phyloP scores from a whole-genome alignment of 139 green algal species.

The Chlamydomonas applanata region DNA sequence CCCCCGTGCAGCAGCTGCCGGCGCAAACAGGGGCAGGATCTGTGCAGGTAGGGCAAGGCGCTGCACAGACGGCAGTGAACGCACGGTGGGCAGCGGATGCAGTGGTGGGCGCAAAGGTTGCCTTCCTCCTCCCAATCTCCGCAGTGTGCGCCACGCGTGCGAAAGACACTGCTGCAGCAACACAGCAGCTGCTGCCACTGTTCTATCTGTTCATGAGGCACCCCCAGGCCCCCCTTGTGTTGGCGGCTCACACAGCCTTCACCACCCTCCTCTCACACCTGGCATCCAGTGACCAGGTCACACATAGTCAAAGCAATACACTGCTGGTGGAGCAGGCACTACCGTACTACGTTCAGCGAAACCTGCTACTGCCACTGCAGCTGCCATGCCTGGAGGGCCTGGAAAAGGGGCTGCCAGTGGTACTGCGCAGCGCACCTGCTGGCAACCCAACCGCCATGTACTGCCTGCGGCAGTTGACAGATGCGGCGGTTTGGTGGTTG shows the following conservation, averaged over 20 bases:
- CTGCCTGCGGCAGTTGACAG: background rate
- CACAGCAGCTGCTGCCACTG: background rate
- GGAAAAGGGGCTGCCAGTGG: background rate
- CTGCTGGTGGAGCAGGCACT: background rate
- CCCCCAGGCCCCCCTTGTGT: background rate
- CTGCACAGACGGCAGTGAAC: no score
- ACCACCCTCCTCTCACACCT: background rate
- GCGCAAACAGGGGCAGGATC: no score
- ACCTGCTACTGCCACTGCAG: background rate
- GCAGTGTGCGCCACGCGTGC: background rate
- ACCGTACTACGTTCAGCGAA: conserved; percentile 10
- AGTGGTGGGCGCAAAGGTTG: background rate
- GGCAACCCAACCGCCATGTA: background rate
- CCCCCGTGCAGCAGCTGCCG: no score
- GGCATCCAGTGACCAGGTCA: background rate
- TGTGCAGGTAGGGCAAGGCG: no score
- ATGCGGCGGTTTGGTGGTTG: background rate
- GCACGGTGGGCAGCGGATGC: background rate
- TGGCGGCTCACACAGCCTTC: conserved; percentile 1
- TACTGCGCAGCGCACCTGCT: background rate
- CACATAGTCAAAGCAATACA: background rate
- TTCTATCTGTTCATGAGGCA: background rate
- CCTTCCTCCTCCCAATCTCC: background rate
- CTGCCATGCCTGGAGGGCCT: background rate
- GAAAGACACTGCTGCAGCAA: background rate